Base-by-base conservation (phyloP, 1,284 basidiomycete genomes). In the Ustilago bromivora region DNA sequence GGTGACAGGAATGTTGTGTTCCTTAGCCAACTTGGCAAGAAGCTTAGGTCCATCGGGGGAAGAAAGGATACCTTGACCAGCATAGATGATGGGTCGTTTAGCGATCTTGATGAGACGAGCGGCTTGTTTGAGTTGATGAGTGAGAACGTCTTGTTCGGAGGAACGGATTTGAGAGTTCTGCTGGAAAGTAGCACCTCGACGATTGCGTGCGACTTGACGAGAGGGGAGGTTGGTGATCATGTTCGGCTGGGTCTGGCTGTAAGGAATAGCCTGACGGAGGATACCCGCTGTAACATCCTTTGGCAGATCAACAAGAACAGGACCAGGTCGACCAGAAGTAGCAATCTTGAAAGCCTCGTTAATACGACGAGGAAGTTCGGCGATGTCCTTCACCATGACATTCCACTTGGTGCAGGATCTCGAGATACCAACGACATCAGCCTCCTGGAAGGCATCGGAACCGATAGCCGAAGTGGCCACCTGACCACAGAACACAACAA, bases 341-440 rank as follows among this genome's bases (percentile, higher is more conserved):
- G 97, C 96, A 78, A 99, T 98, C 88, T 98, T 97, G 91, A 99
- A 99, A 0, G 96, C 97, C 88, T 99, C 96, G 87, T 98, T 99
- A 87, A 99, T 97, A 76, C 96, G 90, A 57, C 96, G 89, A 9
- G 96, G 97, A 4, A 98, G 90, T 87, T 98, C 96, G 32, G 93
- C 88, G 75, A 99, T 94, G 86, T 97, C 95, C 88, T 98, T 98
- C 72, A 99, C 94, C 95, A 98, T 97, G 78, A 99, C 96, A 87
- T 99, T 99, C 97, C 96, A 99, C 88, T 99, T 99, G 34, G 97
- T 98, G 89, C 96, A 99, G 80, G 92, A 92, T 75, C 96, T 90
- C 59, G 95, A 97, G 87, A 99, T 99, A 62, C 97, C 97, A 71
- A 99, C 90, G 58, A 98, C 88, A 84, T 99, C 97, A 52, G 96